Evolutionary conservation across 2,329 filamentous ascomycete genomes (phyloP).

Genomic region (Thelonectria olida): DNA sequence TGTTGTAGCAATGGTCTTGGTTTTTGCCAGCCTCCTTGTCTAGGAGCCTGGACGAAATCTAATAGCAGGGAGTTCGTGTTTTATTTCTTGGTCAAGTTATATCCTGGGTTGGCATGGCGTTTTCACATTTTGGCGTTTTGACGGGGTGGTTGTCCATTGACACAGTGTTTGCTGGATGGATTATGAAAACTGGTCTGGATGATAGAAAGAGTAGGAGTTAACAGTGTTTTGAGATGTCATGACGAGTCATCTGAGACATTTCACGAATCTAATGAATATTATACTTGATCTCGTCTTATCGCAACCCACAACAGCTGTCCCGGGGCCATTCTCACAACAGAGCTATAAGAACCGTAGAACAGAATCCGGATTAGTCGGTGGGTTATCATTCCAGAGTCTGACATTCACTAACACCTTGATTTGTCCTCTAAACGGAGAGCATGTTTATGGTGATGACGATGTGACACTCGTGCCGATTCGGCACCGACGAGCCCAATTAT

Average conservation of each 20-base stretch:
- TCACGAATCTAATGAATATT: too few relatives aligned
- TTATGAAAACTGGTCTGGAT: neutral
- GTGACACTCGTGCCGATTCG: constrained; percentile 29
- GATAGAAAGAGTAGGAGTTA: too few relatives aligned
- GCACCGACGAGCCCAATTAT: constrained; percentile 27
- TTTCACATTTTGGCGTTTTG: constrained; percentile 5
- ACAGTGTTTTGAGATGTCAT: too few relatives aligned
- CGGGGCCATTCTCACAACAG: too few relatives aligned
- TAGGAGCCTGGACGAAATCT: neutral
- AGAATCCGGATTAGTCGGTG: too few relatives aligned
- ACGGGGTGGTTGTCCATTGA: neutral
- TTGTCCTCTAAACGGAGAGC: too few relatives aligned
- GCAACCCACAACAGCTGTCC: too few relatives aligned
- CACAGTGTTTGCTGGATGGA: neutral
- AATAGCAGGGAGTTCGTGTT: neutral
- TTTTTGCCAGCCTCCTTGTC: constrained; percentile 29
- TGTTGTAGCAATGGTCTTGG: constrained; percentile 24
- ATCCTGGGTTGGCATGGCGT: neutral
- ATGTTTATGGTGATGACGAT: neutral
- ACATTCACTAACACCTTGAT: too few relatives aligned
- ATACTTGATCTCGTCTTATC: too few relatives aligned
- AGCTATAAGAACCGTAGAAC: too few relatives aligned
- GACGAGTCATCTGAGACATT: too few relatives aligned
- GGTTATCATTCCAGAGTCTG: too few relatives aligned
- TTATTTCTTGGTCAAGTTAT: neutral